Conservation (phyloP, 2,329 filamentous ascomycete species). For the Botrytis galanthina region DNA sequence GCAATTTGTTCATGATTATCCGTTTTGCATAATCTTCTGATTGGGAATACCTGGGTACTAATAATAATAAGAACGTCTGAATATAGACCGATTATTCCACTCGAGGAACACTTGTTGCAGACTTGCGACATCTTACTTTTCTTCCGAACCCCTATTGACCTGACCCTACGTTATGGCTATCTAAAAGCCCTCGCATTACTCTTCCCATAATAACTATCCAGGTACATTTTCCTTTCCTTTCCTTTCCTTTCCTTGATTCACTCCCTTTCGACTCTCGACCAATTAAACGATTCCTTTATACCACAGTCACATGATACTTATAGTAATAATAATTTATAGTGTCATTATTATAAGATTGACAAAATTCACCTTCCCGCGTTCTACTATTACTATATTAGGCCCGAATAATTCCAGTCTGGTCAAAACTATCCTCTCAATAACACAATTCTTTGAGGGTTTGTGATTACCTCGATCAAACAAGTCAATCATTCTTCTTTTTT, state of each 20-base stretch:
- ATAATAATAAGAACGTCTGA: not conserved
- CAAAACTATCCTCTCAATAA: not conserved
- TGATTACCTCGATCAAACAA: not conserved
- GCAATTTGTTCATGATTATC: not conserved
- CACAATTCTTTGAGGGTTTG: not conserved
- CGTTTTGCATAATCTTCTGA: slow-evolving; percentile 9
- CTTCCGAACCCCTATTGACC: not conserved
- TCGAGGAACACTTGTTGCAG: not conserved
- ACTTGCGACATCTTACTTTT: not conserved
- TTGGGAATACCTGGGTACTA: not conserved
- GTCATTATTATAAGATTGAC: not conserved
- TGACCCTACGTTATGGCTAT: not conserved
- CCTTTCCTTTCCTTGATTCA: not conserved
- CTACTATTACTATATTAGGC: not conserved
- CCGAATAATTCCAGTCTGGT: not conserved
- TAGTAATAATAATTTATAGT: not conserved
- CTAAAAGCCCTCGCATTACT: not conserved
- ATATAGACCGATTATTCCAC: slow-evolving; percentile 3
- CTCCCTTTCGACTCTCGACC: not conserved
- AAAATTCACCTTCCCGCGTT: not conserved
- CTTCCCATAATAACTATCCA: not conserved
- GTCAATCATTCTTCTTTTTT: not conserved
- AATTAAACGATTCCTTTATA: not conserved
- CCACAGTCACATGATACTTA: slow-evolving; percentile 3
- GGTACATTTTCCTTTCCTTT: not conserved